A percentile compares a stretch with the other conserved stretches of the same genome.
These are phyloP conservation scores for Cyphellophora europaea DNA, from an alignment of 2,329 filamentous ascomycete genomes.

Conservation along the genomic window DNA sequence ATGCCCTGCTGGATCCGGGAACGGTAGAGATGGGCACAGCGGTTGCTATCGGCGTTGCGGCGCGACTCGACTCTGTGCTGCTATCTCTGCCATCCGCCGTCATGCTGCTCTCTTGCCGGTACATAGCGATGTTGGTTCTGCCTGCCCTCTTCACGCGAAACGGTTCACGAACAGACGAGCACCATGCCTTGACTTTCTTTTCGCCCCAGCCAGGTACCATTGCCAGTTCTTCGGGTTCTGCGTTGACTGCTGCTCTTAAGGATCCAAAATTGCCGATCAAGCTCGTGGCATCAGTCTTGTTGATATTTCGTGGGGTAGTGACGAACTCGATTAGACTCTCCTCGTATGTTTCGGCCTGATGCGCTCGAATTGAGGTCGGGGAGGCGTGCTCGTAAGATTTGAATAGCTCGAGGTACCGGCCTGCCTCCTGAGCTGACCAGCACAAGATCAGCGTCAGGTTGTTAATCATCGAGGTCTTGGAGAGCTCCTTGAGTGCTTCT, in stretches of 20 bases:
- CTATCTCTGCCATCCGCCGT: constrained; percentile 9
- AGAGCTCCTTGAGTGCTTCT: constrained; percentile 76
- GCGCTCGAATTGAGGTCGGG: constrained; percentile 69
- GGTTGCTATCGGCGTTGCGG: constrained; percentile 14
- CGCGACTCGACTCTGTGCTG: constrained; percentile 18
- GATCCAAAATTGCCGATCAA: constrained; percentile 89
- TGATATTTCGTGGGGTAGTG: constrained; percentile 79
- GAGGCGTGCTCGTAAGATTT: constrained; percentile 90
- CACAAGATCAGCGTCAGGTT: constrained; percentile 86
- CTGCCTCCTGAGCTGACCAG: constrained; percentile 90
- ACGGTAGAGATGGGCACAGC: constrained; percentile 22
- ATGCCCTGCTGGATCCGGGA: constrained; percentile 8
- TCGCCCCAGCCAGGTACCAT: constrained; percentile 89
- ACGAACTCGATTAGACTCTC: constrained; percentile 88
- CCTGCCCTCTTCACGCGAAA: constrained; percentile 67
- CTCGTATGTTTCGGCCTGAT: constrained; percentile 73
- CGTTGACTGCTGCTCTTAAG: constrained; percentile 76
- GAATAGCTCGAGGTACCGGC: constrained; percentile 86
- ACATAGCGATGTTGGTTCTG: constrained; percentile 36
- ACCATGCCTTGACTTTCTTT: constrained; percentile 87
- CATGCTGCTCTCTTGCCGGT: constrained; percentile 11
- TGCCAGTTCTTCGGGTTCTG: constrained; percentile 72
- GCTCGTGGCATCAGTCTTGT: constrained; percentile 88
- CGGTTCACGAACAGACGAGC: constrained; percentile 68
- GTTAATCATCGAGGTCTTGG: constrained; percentile 86